phyloP scores from a whole-genome alignment of 2,329 filamentous ascomycete species.

The Pseudocercospora macadamiae region DNA sequence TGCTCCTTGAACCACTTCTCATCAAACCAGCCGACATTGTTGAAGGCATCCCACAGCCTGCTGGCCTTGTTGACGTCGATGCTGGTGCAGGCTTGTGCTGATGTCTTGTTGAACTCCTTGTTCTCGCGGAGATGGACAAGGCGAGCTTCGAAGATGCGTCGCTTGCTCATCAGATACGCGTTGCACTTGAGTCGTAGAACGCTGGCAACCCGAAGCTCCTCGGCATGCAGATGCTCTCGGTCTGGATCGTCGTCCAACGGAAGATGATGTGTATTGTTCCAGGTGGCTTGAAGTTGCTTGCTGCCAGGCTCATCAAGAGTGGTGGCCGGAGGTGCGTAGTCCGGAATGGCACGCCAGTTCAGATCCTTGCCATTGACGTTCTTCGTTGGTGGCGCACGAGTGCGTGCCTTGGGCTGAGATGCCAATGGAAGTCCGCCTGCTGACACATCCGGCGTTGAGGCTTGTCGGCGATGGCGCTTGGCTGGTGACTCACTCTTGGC shows the following conservation, averaged over 20 bases:
- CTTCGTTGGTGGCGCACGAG: conserved; percentile 34
- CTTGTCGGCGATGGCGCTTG: conserved; percentile 22
- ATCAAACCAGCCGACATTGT: conserved; percentile 53
- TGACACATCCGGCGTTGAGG: conserved; percentile 20
- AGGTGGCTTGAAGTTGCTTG: conserved; percentile 20
- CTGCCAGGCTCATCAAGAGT: conserved; percentile 23
- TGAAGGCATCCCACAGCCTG: conserved; percentile 86
- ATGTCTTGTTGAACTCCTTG: conserved; percentile 92
- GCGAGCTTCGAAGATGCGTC: conserved; percentile 81
- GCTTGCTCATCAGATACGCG: conserved; percentile 89
- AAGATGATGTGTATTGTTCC: conserved; percentile 69
- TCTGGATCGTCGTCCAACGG: conserved; percentile 75
- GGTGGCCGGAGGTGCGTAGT: conserved; percentile 32
- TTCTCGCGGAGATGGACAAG: conserved; percentile 66
- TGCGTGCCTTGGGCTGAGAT: conserved; percentile 30
- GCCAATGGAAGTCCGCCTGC: conserved; percentile 11
- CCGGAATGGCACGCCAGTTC: conserved; percentile 32
- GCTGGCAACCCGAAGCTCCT: conserved; percentile 76
- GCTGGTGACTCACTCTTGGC: conserved; percentile 16
- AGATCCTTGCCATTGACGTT: conserved; percentile 31
- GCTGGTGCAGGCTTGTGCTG: conserved; percentile 94
- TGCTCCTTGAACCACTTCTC: conserved; percentile 30
- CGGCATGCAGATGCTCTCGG: conserved; percentile 70
- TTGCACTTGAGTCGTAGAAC: conserved; percentile 82
- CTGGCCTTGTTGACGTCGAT: conserved; percentile 98